These are phyloP conservation scores for Omphalea diandra DNA, from an alignment of 441 rosid genomes.

Conservation along the genomic window DNA sequence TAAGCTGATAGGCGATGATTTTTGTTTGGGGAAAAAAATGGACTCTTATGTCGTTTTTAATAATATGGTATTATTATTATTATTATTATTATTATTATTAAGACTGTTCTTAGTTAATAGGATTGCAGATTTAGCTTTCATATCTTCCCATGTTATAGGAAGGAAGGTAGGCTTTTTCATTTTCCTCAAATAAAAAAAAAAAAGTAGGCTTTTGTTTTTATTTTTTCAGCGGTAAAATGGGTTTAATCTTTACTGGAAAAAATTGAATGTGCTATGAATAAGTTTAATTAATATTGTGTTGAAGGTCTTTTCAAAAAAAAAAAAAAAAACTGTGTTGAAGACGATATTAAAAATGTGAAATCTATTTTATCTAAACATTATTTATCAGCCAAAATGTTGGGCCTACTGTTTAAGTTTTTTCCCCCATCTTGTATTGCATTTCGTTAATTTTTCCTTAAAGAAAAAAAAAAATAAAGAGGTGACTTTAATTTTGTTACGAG, in stretches of 20 bases:
- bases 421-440: background rate
- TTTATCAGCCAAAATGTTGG: background rate
- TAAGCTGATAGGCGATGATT: background rate
- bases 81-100: background rate
- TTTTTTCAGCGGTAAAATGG: background rate
- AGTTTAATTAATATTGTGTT: background rate
- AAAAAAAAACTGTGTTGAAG: too few relatives aligned
- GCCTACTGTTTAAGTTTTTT: background rate
- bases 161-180: background rate
- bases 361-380: background rate
- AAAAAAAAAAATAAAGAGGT: background rate
- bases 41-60: background rate
- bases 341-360: background rate
- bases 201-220: background rate
- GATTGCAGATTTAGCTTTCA: background rate
- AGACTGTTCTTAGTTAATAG: background rate
- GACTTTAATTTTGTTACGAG: background rate
- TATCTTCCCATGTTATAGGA: constrained; percentile 23
- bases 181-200: too few relatives aligned
- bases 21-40: background rate
- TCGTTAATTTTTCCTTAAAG: too few relatives aligned
- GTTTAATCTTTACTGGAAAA: background rate
- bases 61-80: background rate
- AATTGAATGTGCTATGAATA: background rate
- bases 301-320: too few relatives aligned